Evolutionary conservation across 192 early-diverging fungal genomes (phyloP).

Genomic region (Pilobolus umbonatus): DNA sequence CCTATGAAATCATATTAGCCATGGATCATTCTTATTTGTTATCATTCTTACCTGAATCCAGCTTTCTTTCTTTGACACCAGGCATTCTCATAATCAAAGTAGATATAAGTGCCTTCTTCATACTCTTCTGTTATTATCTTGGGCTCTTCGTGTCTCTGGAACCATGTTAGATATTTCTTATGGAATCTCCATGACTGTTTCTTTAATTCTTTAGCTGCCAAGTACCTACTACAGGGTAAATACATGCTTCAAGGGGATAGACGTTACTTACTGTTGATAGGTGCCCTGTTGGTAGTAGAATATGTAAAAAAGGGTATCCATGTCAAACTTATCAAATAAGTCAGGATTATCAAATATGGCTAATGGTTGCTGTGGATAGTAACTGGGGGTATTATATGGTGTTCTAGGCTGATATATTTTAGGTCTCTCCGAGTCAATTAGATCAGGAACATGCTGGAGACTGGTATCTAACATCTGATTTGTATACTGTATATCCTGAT

Average conservation of each 20-base stretch:
- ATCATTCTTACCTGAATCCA: constrained; percentile 67
- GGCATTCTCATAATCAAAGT: constrained; percentile 97
- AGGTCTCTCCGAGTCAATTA: constrained; percentile 78
- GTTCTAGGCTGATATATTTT: constrained; percentile 74
- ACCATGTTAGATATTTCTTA: constrained; percentile 98
- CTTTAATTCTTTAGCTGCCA: constrained; percentile 93
- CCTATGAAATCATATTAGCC: neutral
- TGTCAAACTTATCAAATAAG: constrained; percentile 87
- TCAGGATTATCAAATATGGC: constrained; percentile 78
- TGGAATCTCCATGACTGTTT: constrained; percentile 98
- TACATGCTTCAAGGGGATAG: neutral
- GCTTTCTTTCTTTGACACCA: constrained; percentile 96
- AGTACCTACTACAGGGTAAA: constrained; percentile 34
- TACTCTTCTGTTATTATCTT: constrained; percentile 93
- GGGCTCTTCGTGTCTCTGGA: constrained; percentile 97
- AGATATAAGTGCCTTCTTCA: constrained; percentile 97
- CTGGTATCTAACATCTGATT: constrained; percentile 83
- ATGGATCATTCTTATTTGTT: neutral
- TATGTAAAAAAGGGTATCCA: constrained; percentile 95
- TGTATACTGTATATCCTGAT: constrained; percentile 42
- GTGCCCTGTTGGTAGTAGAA: constrained; percentile 98
- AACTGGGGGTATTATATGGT: constrained; percentile 78
- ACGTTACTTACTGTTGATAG: constrained; percentile 69
- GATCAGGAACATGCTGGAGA: constrained; percentile 76
- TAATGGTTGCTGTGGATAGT: constrained; percentile 87